A percentile compares a stretch with the other conserved stretches of the same genome.
Evolutionary conservation across 2,329 filamentous ascomycete genomes (phyloP).

Genomic region (Proliferodiscus dingleyae): DNA sequence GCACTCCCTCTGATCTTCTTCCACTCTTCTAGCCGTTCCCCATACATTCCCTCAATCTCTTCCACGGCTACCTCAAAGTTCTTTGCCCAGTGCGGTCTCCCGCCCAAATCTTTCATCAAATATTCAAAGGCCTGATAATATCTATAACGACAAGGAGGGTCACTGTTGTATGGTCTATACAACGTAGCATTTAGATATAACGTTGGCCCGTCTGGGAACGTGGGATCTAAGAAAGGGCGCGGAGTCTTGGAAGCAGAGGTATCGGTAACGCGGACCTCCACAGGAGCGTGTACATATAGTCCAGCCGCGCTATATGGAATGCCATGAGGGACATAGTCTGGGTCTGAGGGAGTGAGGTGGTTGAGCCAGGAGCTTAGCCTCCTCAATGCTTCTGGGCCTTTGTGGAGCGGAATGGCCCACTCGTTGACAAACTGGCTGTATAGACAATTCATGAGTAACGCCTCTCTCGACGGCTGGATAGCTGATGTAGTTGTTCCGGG

Average conservation of each 20-base stretch:
- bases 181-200: slow-evolving; percentile 88
- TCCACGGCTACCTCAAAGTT: slow-evolving; percentile 65
- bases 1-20: slow-evolving; percentile 61
- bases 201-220: slow-evolving; percentile 61
- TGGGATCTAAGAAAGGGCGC: slow-evolving; percentile 69
- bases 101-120: slow-evolving; percentile 81
- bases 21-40: slow-evolving; percentile 61
- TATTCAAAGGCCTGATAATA: slow-evolving; percentile 92
- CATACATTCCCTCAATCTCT: slow-evolving; percentile 66
- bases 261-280: slow-evolving; percentile 84
- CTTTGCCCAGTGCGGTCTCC: slow-evolving; percentile 87
- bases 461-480: slow-evolving; percentile 73
- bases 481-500: slow-evolving; percentile 65
- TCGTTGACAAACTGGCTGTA: slow-evolving; percentile 99
- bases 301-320: slow-evolving; percentile 80
- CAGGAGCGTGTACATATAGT: slow-evolving; percentile 81
- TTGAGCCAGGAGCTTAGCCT: slow-evolving; percentile 85
- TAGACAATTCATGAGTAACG: slow-evolving; percentile 91
- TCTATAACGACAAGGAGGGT: slow-evolving; percentile 68
- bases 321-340: slow-evolving; percentile 55
- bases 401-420: slow-evolving; percentile 84
- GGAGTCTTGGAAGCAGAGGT: slow-evolving; percentile 43
- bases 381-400: slow-evolving; percentile 80
- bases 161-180: slow-evolving; percentile 73
- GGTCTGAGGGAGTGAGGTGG: slow-evolving; percentile 55